phyloP scores from a whole-genome alignment of 495 filamentous ascomycete genomes.

The Trichoderma gamsii region DNA sequence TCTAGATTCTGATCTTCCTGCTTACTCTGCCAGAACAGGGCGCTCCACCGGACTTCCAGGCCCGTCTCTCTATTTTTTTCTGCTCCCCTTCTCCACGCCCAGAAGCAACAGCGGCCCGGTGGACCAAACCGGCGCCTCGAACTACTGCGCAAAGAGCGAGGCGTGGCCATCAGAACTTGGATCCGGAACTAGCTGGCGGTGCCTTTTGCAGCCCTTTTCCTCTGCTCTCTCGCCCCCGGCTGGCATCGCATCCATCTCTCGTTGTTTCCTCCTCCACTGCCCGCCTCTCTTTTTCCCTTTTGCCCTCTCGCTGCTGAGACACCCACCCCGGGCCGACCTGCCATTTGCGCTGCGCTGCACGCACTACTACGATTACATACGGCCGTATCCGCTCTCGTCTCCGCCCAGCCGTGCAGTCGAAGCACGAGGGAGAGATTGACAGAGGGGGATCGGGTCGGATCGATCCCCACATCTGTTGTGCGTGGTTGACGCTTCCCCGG shows the following conservation, averaged over 20 bases:
- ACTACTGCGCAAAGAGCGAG: neutral
- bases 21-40: neutral
- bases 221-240: neutral
- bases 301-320: neutral
- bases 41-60: neutral
- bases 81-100: neutral
- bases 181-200: neutral
- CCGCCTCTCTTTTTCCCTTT: neutral
- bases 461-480: slow-evolving; percentile 6
- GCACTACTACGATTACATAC: neutral
- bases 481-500: slow-evolving; percentile 13
- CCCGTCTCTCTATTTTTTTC: no score
- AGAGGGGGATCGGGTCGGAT: neutral
- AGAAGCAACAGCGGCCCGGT: neutral
- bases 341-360: neutral
- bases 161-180: neutral
- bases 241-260: neutral
- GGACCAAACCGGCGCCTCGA: neutral
- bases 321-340: neutral
- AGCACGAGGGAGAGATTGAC: slow-evolving; percentile 8
- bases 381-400: slow-evolving; percentile 6
- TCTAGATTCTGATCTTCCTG: neutral
- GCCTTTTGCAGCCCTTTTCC: neutral
- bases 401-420: slow-evolving; percentile 6
- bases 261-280: neutral